These are phyloP conservation scores for Acacia concinna DNA, from an alignment of 331 rosid genomes.

Conservation along the genomic window DNA sequence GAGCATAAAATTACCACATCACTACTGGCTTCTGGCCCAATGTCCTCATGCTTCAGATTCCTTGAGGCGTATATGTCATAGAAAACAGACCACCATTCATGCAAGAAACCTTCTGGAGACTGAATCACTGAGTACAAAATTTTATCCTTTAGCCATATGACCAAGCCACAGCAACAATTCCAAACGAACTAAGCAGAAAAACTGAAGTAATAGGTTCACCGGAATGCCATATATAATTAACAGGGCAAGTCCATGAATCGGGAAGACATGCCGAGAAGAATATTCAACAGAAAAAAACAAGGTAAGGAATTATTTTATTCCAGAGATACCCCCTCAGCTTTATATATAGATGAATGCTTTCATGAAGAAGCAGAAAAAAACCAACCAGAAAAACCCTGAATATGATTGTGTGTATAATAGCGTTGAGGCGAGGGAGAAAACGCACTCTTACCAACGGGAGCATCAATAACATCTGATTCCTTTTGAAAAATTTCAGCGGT, in stretches of 20 bases:
- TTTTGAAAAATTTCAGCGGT: constrained; percentile 40
- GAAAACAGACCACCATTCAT: constrained; percentile 69
- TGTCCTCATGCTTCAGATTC: constrained; percentile 9
- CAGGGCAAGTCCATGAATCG: constrained; percentile 10
- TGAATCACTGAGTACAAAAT: constrained; percentile 37
- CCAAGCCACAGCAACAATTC: constrained; percentile 2
- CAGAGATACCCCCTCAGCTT: neutral
- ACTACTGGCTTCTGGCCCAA: constrained; percentile 29
- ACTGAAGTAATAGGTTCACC: neutral
- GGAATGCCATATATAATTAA: neutral
- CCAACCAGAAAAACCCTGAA: neutral
- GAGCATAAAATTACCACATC: constrained; percentile 28
- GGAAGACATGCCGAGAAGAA: neutral
- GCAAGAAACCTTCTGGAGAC: constrained; percentile 45
- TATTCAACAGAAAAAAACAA: neutral
- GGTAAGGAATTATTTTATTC: neutral
- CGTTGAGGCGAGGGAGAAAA: neutral
- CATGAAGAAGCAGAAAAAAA: neutral
- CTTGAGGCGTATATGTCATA: constrained; percentile 23
- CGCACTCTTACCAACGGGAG: constrained; percentile 28
- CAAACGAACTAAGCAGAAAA: neutral
- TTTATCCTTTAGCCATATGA: constrained; percentile 1
- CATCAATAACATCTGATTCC: constrained; percentile 21
- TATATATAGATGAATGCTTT: neutral
- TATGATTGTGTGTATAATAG: neutral